A percentile compares a stretch with the other conserved stretches of the same genome.
Evolutionary conservation across 331 rosid genomes (phyloP).

Genomic region (Pyracantha coccinea): DNA sequence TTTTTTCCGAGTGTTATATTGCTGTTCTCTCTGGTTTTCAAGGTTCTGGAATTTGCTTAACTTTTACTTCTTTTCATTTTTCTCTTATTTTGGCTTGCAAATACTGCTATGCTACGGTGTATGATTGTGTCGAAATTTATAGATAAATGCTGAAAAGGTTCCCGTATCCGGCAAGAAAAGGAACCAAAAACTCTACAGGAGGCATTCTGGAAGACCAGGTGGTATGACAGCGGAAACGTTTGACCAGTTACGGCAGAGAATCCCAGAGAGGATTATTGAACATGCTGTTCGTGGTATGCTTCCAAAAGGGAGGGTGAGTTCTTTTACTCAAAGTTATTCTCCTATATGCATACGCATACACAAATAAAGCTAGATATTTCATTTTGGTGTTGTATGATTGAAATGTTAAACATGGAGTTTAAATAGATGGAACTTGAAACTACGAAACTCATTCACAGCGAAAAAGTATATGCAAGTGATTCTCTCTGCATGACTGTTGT

Average conservation of each 20-base stretch:
- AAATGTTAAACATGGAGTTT: neutral
- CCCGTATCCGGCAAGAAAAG: constrained; percentile 88
- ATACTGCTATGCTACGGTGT: neutral
- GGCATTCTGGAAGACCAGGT: constrained; percentile 98
- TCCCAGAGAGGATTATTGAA: constrained; percentile 83
- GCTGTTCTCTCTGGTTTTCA: neutral
- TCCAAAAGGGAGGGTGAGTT: constrained; percentile 95
- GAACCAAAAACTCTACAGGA: constrained; percentile 82
- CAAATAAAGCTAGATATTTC: neutral
- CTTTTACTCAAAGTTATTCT: neutral
- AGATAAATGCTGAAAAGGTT: constrained; percentile 88
- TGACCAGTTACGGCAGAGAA: constrained; percentile 75
- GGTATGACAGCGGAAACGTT: constrained; percentile 91
- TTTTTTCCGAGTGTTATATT: neutral
- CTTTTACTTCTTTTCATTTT: neutral
- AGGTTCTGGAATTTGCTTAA: neutral
- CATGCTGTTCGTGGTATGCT: constrained; percentile 99
- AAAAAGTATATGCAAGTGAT: neutral
- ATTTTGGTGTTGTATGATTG: neutral
- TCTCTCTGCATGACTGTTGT: neutral
- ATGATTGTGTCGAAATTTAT: neutral
- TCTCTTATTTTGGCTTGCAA: neutral
- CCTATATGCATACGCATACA: neutral
- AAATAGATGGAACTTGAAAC: neutral
- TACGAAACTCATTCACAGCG: neutral